A percentile compares a stretch with the other conserved stretches of the same genome.
Conservation (phyloP, 1,139 yeast genomes). For the Protomyces macrosporus region DNA sequence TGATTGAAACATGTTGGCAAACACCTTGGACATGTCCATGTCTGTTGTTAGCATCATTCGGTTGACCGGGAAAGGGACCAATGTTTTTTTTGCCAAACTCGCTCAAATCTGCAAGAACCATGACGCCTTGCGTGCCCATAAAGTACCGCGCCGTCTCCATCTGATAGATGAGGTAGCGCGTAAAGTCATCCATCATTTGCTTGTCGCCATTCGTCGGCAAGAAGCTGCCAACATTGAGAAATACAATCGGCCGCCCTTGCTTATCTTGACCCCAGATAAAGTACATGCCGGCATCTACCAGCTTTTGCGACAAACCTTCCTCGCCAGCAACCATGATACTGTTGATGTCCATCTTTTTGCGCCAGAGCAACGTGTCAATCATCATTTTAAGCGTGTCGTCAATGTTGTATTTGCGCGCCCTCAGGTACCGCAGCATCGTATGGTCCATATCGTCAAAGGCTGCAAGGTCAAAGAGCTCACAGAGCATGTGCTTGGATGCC, state of each 20-base stretch:
- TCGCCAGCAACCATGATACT: constrained; percentile 56
- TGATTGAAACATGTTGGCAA: constrained; percentile 25
- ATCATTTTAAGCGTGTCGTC: constrained; percentile 60
- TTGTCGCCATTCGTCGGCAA: constrained; percentile 51
- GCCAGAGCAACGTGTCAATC: constrained; percentile 62
- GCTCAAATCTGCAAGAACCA: constrained; percentile 67
- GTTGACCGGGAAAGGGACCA: not conserved
- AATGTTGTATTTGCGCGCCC: constrained; percentile 68
- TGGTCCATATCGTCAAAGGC: constrained; percentile 60
- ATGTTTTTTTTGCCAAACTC: constrained; percentile 48
- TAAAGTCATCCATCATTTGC: constrained; percentile 61
- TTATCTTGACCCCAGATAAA: constrained; percentile 60
- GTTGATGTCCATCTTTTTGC: constrained; percentile 55
- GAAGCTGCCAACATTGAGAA: constrained; percentile 60
- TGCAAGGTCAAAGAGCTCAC: constrained; percentile 16
- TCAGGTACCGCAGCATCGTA: constrained; percentile 54
- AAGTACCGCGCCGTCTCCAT: constrained; percentile 65
- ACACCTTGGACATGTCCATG: constrained; percentile 23
- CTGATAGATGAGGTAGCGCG: constrained; percentile 55
- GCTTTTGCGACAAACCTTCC: constrained; percentile 38
- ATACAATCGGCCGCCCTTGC: constrained; percentile 59
- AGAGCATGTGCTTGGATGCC: constrained; percentile 10
- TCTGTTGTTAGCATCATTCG: not conserved
- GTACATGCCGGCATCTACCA: constrained; percentile 49
- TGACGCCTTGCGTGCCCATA: constrained; percentile 57